Evolutionary conservation across 192 early-diverging fungal genomes (phyloP), one percentile per base, ranked within the genome.

Genomic region (Haplosporangium gracile): DNA sequence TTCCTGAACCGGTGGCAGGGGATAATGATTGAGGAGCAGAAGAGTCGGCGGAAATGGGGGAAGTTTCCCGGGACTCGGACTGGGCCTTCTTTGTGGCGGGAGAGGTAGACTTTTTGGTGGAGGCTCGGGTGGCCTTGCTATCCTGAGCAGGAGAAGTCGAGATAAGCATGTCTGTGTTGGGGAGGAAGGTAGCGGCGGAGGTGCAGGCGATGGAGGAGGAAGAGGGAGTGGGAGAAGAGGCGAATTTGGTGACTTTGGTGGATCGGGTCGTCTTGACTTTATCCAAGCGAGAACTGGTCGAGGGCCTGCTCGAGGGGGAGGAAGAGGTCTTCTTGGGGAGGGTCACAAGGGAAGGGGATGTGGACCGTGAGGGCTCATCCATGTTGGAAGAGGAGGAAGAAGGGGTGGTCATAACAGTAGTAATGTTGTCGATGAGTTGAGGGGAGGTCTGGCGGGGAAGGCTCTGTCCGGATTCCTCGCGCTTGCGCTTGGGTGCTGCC

Each of bases 401-500:
- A 16, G 53, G 53, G 32, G 29, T 49, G 42, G 39, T 47, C 42
- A 20, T 29, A 72, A 20, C 29, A 45, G 68, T 29, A 65, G 60
- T 29, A 11, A 29, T 65, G 60, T 65, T 65, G 60, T 65, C 60
- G n/a, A 65, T 9, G 47, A 57, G 57, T 24, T 68, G 72, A n/a
- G 80, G 80, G 29, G 71, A 77, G 32, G 71, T 20, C 34, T 83
- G 75, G 36, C 82, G 75, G 26, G 75, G 75, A 38, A 60, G n/a
- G 75, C 55, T n/a, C 39, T 38, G 32, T 34, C 65, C 22, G 26
- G 75, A 72, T n/a, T 85, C 83, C 18, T 86, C 84, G 20, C 70
- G 79, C 72, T 86, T 86, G 49, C 79, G 84, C 72, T 77, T 80
- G 49, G 84, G 84, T 60, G 84, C 84, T 36, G 84, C 84, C 42